Conservation (phyloP, 23 red algal species). For the Gracilaria gracilis region DNA sequence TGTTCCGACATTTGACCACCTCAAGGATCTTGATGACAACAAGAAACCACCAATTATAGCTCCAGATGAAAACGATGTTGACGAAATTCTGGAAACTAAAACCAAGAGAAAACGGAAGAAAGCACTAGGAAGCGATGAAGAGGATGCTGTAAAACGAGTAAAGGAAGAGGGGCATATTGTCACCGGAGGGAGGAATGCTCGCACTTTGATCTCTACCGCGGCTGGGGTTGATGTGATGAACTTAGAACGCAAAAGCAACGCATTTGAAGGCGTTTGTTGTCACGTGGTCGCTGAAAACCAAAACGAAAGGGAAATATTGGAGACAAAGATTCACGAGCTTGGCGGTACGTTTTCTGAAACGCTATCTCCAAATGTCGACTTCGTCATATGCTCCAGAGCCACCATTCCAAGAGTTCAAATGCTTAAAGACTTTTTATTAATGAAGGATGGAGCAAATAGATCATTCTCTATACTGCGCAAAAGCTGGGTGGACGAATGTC, state of each 20-base stretch:
- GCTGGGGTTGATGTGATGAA: constrained; percentile 32
- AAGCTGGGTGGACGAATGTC: constrained; percentile 45
- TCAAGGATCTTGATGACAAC: constrained; percentile 65
- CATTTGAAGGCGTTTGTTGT: constrained; percentile 43
- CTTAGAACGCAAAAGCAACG: constrained; percentile 16
- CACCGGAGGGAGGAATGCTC: constrained; percentile 38
- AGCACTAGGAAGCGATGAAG: constrained; percentile 34
- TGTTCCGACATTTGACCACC: constrained; percentile 54
- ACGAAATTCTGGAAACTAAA: constrained; percentile 33
- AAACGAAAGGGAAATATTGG: constrained; percentile 47
- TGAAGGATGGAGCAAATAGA: neutral
- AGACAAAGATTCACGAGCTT: constrained; percentile 56
- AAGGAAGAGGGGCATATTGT: constrained; percentile 48
- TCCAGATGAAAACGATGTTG: constrained; percentile 65
- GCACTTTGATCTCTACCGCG: constrained; percentile 27
- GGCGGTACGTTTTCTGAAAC: constrained; percentile 54
- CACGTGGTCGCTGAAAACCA: constrained; percentile 22
- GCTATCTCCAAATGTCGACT: constrained; percentile 29
- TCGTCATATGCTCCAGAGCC: constrained; percentile 23
- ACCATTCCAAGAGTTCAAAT: constrained; percentile 16
- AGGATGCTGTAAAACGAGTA: constrained; percentile 28
- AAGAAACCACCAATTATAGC: constrained; percentile 34
- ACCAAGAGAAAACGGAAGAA: constrained; percentile 24
- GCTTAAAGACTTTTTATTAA: constrained; percentile 11
- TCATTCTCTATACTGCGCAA: constrained; percentile 43